Evolutionary conservation across 2,329 filamentous ascomycete genomes (phyloP).

Genomic region (Hirsutella minnesotensis): DNA sequence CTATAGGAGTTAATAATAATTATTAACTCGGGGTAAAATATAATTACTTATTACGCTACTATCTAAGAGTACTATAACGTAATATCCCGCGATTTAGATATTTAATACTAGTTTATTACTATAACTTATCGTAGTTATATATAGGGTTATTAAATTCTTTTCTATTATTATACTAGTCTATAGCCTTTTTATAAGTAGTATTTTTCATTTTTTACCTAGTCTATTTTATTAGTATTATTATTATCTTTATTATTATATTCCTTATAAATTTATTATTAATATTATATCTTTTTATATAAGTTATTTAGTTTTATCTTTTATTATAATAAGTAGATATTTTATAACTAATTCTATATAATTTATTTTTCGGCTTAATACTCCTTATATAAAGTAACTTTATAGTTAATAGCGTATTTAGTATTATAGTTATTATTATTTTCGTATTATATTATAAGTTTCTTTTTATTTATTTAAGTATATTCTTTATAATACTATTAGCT

Average conservation of each 20-base stretch:
- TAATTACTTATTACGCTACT: slow-evolving; percentile 2
- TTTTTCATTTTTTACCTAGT: background rate
- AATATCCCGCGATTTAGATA: background rate
- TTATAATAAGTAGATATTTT: background rate
- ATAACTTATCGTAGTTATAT: background rate
- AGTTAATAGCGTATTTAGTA: no score
- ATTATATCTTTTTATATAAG: background rate
- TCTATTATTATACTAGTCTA: background rate
- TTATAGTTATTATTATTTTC: background rate
- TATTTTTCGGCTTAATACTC: background rate
- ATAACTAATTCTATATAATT: background rate
- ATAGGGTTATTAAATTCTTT: background rate
- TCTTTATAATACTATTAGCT: no score
- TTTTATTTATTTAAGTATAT: no score
- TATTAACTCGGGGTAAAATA: slow-evolving; percentile 1
- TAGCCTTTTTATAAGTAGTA: background rate
- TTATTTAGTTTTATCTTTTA: background rate
- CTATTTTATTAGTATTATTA: background rate
- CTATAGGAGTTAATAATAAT: slow-evolving; percentile 2
- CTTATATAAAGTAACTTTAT: background rate
- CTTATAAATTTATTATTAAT: background rate
- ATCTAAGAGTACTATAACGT: background rate
- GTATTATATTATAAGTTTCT: background rate
- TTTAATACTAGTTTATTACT: background rate
- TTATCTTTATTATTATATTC: background rate